phyloP scores from a whole-genome alignment of 768 basidiomycete species.

The Trametes punicea region DNA sequence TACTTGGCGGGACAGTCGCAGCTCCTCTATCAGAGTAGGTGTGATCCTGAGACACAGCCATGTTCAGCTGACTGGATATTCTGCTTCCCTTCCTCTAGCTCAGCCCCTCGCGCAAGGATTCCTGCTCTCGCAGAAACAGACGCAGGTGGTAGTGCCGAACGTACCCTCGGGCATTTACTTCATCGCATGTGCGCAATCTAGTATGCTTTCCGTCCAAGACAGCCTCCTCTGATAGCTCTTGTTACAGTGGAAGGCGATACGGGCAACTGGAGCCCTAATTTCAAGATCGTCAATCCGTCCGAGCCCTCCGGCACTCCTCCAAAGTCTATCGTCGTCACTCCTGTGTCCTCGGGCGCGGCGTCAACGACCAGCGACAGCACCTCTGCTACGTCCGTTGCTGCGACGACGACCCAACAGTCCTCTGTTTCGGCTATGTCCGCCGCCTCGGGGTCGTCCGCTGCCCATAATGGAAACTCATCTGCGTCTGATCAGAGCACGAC shows the following conservation, averaged over 20 bases:
- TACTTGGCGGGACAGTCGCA: background rate
- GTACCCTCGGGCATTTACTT: background rate
- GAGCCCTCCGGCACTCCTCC: conserved; percentile 1
- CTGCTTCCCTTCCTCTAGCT: background rate
- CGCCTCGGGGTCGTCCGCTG: background rate
- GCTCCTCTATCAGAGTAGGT: background rate
- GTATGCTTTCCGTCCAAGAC: background rate
- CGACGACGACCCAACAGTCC: background rate
- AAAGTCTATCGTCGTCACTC: background rate
- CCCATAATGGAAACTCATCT: too few relatives aligned
- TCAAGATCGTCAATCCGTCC: background rate
- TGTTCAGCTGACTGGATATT: too few relatives aligned
- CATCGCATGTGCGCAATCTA: background rate
- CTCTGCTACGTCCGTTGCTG: background rate
- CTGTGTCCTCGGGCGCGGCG: background rate
- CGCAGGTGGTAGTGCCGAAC: background rate
- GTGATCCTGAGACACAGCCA: too few relatives aligned
- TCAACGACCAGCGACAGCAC: background rate
- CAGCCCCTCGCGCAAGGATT: background rate
- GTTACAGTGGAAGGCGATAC: background rate
- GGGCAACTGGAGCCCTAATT: background rate
- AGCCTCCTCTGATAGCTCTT: background rate
- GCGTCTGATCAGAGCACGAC: background rate
- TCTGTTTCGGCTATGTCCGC: background rate
- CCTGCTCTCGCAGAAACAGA: background rate